Base-by-base conservation (phyloP, 176 grass and related monocot genomes). In the Oryza officinalis region DNA sequence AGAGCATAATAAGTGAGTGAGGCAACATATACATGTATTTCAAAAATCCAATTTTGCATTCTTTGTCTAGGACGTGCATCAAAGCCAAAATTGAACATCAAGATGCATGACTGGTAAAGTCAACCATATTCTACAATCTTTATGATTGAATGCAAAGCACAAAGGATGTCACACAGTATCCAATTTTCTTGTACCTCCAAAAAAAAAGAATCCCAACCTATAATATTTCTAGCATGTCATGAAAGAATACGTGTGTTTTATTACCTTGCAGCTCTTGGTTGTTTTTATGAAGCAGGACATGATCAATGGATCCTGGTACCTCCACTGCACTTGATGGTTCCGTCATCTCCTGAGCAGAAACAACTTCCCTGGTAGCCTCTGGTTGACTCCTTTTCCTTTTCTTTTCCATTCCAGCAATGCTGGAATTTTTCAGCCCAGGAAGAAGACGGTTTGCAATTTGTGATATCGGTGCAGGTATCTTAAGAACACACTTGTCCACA, bases 391-490 rank as follows among this genome's bases (percentile, higher is more conserved):
- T 94, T 84, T 76, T 93, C 74, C 25, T 94, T 84, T 83, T 93
- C 81, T 84, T 97, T 83, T 86, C 91, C 85, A 89, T 98, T 47
- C 69, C 61, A 84, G 71, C 63, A 91, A 40, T 73, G 37, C 43
- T 63, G 74, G 76, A 65, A 80, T 84, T 76, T 90, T 78, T 67
- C 52, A 78, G 45, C 12, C 37, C 10, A 78, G 66, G 68, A 76
- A 65, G 64, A n/a, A 57, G 43, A 74, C 63, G 73, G 17, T 32
- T 25, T 59, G 77, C 31, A 80, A 70, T 49, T 52, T 91, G 69
- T 5, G 49, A 49, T 74, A 66, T 38, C 1, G 17, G 26, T 3
- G 30, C 74, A 82, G 73, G 46, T 22, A 85, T 26, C 41, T 83
- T 50, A 26, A 4, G 50, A 74, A 37, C 49, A 73, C 30, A 3